Evolutionary conservation across 2,329 filamentous ascomycete species (phyloP).

Genomic region (Ploettnerulaceae sp.): DNA sequence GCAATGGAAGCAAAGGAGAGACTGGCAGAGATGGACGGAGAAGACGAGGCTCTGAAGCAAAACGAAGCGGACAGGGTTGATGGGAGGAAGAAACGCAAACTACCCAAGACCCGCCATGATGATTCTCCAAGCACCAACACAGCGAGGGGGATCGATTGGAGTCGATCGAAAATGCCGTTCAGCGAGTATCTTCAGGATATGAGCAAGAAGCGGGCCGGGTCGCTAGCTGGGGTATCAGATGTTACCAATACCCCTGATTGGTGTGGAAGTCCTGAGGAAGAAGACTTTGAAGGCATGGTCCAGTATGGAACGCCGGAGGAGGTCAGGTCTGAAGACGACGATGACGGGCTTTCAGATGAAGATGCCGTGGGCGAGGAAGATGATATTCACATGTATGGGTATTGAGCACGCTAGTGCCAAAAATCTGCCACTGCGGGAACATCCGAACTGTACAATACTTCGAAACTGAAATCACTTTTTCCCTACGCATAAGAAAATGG

Average conservation of each 20-base stretch:
- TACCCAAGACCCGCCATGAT: background rate
- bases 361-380: slow-evolving; percentile 16
- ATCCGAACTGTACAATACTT: background rate
- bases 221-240: background rate
- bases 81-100: slow-evolving; percentile 5
- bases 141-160: background rate
- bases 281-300: background rate
- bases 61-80: background rate
- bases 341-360: slow-evolving; percentile 9
- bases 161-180: background rate
- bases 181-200: background rate
- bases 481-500: background rate
- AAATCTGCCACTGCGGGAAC: background rate
- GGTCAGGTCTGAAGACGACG: slow-evolving; percentile 1
- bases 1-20: slow-evolving; percentile 14
- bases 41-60: slow-evolving; percentile 1
- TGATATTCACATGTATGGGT: slow-evolving; percentile 8
- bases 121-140: background rate
- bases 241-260: background rate
- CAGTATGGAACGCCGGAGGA: slow-evolving; percentile 2
- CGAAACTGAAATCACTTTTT: too few species aligned
- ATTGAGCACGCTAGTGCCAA: background rate
- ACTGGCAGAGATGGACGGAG: slow-evolving; percentile 22
- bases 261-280: background rate
- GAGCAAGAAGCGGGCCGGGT: background rate